A percentile compares a stretch with the other conserved stretches of the same genome.
phyloP scores from a whole-genome alignment of 805 yeast genomes.

The Wickerhamomyces ciferrii region DNA sequence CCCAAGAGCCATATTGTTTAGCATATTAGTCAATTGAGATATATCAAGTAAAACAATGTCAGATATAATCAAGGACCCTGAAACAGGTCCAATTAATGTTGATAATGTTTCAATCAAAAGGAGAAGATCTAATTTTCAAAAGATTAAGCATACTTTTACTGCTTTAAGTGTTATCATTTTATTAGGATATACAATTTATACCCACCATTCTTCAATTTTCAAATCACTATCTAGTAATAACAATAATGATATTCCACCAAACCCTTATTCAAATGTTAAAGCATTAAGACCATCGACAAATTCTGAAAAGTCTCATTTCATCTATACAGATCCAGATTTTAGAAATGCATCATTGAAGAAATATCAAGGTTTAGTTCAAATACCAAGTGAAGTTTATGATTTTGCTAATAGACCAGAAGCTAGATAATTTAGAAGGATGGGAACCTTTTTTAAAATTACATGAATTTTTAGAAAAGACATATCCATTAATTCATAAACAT shows the following conservation, averaged over 20 bases:
- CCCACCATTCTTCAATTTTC: not conserved
- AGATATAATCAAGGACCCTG: not conserved
- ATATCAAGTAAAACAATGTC: not conserved
- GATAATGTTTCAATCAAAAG: not conserved
- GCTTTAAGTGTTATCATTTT: not conserved
- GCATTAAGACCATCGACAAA: constrained; percentile 21
- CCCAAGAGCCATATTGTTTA: too few relatives aligned
- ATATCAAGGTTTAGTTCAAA: constrained; percentile 53
- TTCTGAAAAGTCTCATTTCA: constrained; percentile 15
- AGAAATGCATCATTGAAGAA: constrained; percentile 36
- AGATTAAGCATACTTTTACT: not conserved
- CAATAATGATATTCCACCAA: not conserved
- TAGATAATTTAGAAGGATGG: constrained; percentile 29
- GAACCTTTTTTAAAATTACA: constrained; percentile 36
- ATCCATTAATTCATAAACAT: constrained; percentile 46
- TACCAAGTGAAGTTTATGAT: constrained; percentile 64
- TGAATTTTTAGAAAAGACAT: constrained; percentile 44
- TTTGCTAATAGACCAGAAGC: constrained; percentile 29
- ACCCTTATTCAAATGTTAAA: constrained; percentile 14
- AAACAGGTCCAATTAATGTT: not conserved
- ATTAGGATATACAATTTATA: not conserved
- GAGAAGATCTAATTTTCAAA: not conserved
- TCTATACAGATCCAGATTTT: constrained; percentile 29
- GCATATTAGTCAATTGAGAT: too few relatives aligned
- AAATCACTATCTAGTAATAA: not conserved